These are phyloP conservation scores for Phytophthora quininea DNA, from an alignment of 352 stramenopile genomes.

Conservation along the genomic window DNA sequence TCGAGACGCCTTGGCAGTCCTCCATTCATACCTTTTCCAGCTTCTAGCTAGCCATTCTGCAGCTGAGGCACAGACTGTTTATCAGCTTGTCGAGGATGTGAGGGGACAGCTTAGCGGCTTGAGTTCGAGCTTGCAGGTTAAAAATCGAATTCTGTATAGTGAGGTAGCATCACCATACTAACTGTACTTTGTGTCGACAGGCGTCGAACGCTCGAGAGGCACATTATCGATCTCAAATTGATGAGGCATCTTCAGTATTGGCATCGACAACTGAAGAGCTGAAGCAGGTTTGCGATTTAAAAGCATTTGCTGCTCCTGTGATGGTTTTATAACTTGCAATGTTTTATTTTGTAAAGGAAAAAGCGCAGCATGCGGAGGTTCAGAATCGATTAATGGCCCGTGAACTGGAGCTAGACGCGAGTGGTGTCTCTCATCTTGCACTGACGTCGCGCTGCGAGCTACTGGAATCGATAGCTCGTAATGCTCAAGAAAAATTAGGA, in stretches of 20 bases:
- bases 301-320: not conserved
- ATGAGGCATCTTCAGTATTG: slow-evolving; percentile 24
- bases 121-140: slow-evolving; percentile 36
- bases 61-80: slow-evolving; percentile 33
- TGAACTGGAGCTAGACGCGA: slow-evolving; percentile 42
- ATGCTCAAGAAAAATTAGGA: slow-evolving; percentile 59
- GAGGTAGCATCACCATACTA: not conserved
- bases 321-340: too few relatives aligned
- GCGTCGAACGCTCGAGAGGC: slow-evolving; percentile 31
- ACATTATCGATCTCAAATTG: slow-evolving; percentile 25
- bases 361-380: slow-evolving; percentile 6
- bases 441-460: slow-evolving; percentile 51
- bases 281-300: slow-evolving; percentile 23
- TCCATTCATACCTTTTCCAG: slow-evolving; percentile 36
- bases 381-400: slow-evolving; percentile 39
- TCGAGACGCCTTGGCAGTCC: slow-evolving; percentile 29
- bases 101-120: slow-evolving; percentile 28
- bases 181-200: slow-evolving; percentile 12
- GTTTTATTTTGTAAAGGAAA: slow-evolving; percentile 28
- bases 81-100: slow-evolving; percentile 37
- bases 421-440: slow-evolving; percentile 43
- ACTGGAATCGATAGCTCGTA: slow-evolving; percentile 65
- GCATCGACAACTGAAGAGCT: slow-evolving; percentile 23
- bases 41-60: slow-evolving; percentile 22
- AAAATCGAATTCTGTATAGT: not conserved